Base-by-base conservation (phyloP, 2,329 filamentous ascomycete species). In the Fusarium scirpi region DNA sequence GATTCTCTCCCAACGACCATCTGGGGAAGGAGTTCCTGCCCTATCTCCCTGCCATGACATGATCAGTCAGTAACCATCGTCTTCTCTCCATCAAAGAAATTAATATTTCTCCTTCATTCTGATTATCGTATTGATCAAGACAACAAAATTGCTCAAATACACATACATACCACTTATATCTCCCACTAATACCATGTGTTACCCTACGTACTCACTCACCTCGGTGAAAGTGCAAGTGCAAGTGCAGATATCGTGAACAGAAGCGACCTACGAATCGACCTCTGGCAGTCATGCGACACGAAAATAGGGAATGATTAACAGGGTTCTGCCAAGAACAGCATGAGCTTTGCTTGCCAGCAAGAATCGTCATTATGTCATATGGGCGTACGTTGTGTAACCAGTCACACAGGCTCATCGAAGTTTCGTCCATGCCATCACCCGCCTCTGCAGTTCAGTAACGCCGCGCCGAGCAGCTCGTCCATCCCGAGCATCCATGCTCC, bases 391-490 rank as follows among this genome's bases (percentile, higher is more conserved):
- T 54, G 65, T 64, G 54, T 58, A 45, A 70, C 57, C 24, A 27
- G 53, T 72, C 29, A 45, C 54, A 67, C 64, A 56, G 54, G 38
- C 60, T 66, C 61, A 71, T 71, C 69, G 65, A 69, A 38, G 51
- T 67, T 57, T 55, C 43, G 62, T 7, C 60, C 65, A 72, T 71
- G 69, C 61, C 69, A 71, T 71, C 69, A 72, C 54, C 69, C 69
- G 69, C 47, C 44, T 55, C 32, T 66, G 57, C 65, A 69, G 63
- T 53, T 58, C 52, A 56, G 44, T 51, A 38, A 55, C 13, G 30
- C 51, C 41, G 34, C 51, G 32, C 52, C 38, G 45, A 60, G 15
- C 29, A 61, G n/a, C 18, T 53, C 24, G 49, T 29, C 41, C 24
- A 18, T 53, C 15, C 49, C 49, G 34, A 29, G 20, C n/a, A 15